phyloP scores from a whole-genome alignment of 2,329 filamentous ascomycete species.

The Alternaria solani region DNA sequence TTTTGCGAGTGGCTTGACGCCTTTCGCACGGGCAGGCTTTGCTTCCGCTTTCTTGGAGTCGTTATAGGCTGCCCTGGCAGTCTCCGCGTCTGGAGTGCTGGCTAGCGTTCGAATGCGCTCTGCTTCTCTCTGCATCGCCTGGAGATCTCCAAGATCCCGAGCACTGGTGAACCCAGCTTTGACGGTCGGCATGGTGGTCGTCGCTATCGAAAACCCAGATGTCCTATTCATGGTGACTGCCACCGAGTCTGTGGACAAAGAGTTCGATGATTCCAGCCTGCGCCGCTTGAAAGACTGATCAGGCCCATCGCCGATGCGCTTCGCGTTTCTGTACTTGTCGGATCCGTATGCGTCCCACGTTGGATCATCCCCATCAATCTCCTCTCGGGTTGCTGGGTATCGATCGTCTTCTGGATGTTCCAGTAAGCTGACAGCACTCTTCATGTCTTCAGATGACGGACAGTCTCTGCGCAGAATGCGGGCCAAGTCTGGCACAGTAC shows the following conservation, averaged over 20 bases:
- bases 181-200: conserved; percentile 30
- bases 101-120: conserved; percentile 38
- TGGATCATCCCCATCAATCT: conserved; percentile 41
- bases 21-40: conserved; percentile 27
- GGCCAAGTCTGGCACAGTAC: conserved; percentile 71
- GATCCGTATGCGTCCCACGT: conserved; percentile 28
- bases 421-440: conserved; percentile 31
- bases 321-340: conserved; percentile 14
- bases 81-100: conserved; percentile 34
- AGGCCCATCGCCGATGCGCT: conserved; percentile 7
- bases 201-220: conserved; percentile 38
- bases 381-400: conserved; percentile 47
- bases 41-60: conserved; percentile 39
- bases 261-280: conserved; percentile 31
- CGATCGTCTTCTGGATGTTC: conserved; percentile 47
- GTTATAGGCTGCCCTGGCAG: conserved; percentile 25
- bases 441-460: conserved; percentile 58
- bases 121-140: conserved; percentile 52
- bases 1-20: conserved; percentile 50
- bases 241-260: conserved; percentile 17
- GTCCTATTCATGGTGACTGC: conserved; percentile 44
- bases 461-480: conserved; percentile 72
- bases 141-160: conserved; percentile 36
- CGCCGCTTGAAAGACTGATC: conserved; percentile 35
- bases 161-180: conserved; percentile 52